Evolutionary conservation across 139 green algal genomes (phyloP).

Genomic region (Microglena sp.): DNA sequence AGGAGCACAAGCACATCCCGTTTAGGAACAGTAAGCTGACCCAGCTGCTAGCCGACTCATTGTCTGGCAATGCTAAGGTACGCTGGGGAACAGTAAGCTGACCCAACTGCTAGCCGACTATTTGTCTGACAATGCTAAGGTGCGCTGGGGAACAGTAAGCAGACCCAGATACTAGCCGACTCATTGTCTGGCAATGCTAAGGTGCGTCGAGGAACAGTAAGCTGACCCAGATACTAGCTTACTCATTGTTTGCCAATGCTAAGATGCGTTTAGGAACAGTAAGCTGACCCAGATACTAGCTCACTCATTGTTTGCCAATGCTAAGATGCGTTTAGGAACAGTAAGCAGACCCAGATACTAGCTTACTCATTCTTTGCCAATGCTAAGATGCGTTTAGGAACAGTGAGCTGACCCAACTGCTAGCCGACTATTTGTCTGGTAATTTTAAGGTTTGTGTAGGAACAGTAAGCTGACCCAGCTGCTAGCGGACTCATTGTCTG

Average conservation of each 20-base stretch:
- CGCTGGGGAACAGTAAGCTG: not conserved
- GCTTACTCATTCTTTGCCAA: too few species aligned
- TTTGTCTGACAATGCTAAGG: not conserved
- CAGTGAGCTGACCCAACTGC: too few species aligned
- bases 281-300: too few species aligned
- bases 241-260: not conserved
- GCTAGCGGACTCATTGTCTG: slow-evolving; percentile 75
- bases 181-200: not conserved
- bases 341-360: too few species aligned
- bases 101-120: not conserved
- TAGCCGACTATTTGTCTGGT: too few species aligned
- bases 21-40: slow-evolving; percentile 90
- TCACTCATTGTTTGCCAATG: too few species aligned
- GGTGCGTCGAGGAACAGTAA: not conserved
- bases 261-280: too few species aligned
- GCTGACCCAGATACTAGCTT: not conserved
- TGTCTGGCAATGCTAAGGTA: slow-evolving; percentile 64
- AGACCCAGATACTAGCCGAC: not conserved
- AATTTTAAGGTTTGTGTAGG: too few species aligned
- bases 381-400: too few species aligned
- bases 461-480: slow-evolving; percentile 89
- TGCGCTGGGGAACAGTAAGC: too few species aligned
- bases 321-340: too few species aligned
- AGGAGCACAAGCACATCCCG: slow-evolving; percentile 60
- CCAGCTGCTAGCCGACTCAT: slow-evolving; percentile 75